Evolutionary conservation across 2,329 filamentous ascomycete species (phyloP).

Genomic region (Claviceps fusiformis): DNA sequence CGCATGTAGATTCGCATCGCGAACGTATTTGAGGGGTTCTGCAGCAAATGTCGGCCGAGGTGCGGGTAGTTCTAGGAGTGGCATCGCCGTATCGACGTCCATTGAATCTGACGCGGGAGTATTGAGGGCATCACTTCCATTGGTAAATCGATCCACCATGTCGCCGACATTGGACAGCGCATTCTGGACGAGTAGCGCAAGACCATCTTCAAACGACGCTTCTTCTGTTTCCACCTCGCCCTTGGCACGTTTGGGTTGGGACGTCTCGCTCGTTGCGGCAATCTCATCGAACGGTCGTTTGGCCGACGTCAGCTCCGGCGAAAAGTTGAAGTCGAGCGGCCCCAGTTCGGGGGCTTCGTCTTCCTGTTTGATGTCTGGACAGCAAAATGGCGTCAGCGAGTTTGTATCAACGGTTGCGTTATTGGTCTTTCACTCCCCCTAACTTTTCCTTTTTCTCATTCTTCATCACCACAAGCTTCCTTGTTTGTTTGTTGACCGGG

Average conservation of each 20-base stretch:
- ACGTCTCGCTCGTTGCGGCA: slow-evolving; percentile 14
- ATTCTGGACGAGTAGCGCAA: slow-evolving; percentile 26
- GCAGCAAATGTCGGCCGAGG: slow-evolving; percentile 19
- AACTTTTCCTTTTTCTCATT: too few relatives aligned
- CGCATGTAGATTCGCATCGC: slow-evolving; percentile 23
- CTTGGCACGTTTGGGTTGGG: slow-evolving; percentile 22
- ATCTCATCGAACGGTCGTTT: slow-evolving; percentile 24
- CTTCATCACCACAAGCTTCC: not conserved
- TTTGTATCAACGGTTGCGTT: not conserved
- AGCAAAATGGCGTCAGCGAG: not conserved
- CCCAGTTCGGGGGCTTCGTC: slow-evolving; percentile 17
- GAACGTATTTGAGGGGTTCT: slow-evolving; percentile 25
- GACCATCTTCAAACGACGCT: slow-evolving; percentile 21
- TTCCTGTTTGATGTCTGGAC: slow-evolving; percentile 26
- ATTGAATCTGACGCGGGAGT: slow-evolving; percentile 18
- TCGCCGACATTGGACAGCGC: slow-evolving; percentile 26
- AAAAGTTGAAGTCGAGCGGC: slow-evolving; percentile 20
- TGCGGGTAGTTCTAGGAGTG: slow-evolving; percentile 16
- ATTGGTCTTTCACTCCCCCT: too few relatives aligned
- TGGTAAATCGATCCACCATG: slow-evolving; percentile 20
- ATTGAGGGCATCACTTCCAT: slow-evolving; percentile 10
- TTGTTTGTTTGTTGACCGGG: not conserved
- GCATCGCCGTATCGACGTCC: slow-evolving; percentile 18
- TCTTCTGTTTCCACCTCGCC: slow-evolving; percentile 15
- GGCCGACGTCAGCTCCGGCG: slow-evolving; percentile 21